A percentile compares a stretch with the other conserved stretches of the same genome.
Evolutionary conservation across 2,329 filamentous ascomycete species (phyloP).

Genomic region (Trichophaea hybrida): DNA sequence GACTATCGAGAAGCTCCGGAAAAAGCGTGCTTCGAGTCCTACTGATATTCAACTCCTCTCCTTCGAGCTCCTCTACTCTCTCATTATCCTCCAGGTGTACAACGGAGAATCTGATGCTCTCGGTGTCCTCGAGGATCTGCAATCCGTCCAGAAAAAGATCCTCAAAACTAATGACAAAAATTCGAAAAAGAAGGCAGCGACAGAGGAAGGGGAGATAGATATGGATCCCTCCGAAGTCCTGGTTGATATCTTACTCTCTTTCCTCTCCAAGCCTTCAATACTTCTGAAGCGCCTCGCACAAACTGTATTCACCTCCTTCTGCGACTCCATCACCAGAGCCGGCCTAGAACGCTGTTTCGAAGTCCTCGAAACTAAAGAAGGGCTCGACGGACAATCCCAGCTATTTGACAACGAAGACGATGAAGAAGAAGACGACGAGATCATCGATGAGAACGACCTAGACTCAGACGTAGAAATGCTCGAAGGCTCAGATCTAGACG

Average conservation of each 20-base stretch:
- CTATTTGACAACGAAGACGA: slow-evolving; percentile 63
- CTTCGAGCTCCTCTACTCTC: slow-evolving; percentile 65
- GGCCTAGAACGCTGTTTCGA: slow-evolving; percentile 53
- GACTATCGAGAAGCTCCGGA: slow-evolving; percentile 18
- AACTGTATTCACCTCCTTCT: slow-evolving; percentile 75
- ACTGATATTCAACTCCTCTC: slow-evolving; percentile 42
- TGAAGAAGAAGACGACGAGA: slow-evolving; percentile 39
- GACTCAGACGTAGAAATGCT: slow-evolving; percentile 36
- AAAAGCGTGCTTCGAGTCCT: slow-evolving; percentile 22
- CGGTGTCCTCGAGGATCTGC: slow-evolving; percentile 25
- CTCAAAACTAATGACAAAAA: slow-evolving; percentile 15
- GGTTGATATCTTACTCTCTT: slow-evolving; percentile 78
- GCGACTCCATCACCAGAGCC: slow-evolving; percentile 55
- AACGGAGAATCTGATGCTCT: slow-evolving; percentile 78
- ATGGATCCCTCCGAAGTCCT: slow-evolving; percentile 53
- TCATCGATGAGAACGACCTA: slow-evolving; percentile 32
- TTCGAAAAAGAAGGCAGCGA: slow-evolving; percentile 9
- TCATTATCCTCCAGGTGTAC: slow-evolving; percentile 78
- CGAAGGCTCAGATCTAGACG: slow-evolving; percentile 33
- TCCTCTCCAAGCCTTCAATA: slow-evolving; percentile 71
- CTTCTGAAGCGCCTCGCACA: slow-evolving; percentile 75
- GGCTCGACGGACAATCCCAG: slow-evolving; percentile 65
- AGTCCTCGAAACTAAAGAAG: slow-evolving; percentile 67
- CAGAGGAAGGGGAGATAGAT: slow-evolving; percentile 40
- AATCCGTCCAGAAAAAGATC: slow-evolving; percentile 25